phyloP scores from a whole-genome alignment of 169 alveolate genomes.

The Babesia gibsoni region DNA sequence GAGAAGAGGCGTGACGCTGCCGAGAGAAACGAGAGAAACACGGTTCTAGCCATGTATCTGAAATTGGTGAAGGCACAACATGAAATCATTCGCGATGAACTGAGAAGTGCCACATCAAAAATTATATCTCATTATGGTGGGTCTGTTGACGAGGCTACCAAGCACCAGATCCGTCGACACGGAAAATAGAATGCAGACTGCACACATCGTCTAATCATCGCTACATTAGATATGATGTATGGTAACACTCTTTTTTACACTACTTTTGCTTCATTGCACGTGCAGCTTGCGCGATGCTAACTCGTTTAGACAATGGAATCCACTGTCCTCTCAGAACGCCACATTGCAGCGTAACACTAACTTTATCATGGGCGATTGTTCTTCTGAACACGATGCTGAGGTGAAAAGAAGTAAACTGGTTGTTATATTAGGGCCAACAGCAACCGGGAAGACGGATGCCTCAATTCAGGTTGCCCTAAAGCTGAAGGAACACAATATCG shows the following conservation, averaged over 20 bases:
- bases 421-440: constrained; percentile 71
- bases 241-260: too few relatives aligned
- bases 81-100: constrained; percentile 74
- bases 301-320: too few relatives aligned
- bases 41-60: constrained; percentile 66
- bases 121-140: constrained; percentile 72
- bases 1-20: constrained; percentile 75
- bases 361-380: too few relatives aligned
- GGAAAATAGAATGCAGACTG: background rate
- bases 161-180: constrained; percentile 13
- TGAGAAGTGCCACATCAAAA: constrained; percentile 60
- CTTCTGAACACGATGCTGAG: too few relatives aligned
- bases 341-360: too few relatives aligned
- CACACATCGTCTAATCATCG: too few relatives aligned
- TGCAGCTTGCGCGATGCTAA: too few relatives aligned
- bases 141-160: constrained; percentile 44
- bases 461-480: constrained; percentile 64
- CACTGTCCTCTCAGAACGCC: too few relatives aligned
- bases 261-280: too few relatives aligned
- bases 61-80: constrained; percentile 75
- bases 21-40: constrained; percentile 66
- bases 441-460: constrained; percentile 73
- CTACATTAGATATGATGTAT: too few relatives aligned
- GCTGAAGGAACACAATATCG: constrained; percentile 47
- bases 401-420: constrained; percentile 25